phyloP scores from a whole-genome alignment of 176 grass and related monocot species.

The Oryza longistaminata region DNA sequence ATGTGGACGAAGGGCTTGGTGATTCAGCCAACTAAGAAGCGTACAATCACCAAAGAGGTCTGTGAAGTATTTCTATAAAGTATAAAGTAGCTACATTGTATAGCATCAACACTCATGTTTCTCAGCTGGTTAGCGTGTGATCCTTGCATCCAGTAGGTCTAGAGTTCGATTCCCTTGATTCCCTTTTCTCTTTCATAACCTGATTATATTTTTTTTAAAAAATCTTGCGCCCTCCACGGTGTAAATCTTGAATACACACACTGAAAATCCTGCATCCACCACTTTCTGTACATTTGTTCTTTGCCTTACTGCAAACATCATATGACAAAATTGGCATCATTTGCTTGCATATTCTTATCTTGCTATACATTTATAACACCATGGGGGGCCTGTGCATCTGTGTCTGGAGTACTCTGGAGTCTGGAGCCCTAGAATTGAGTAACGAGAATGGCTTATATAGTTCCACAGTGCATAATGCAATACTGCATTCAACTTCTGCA shows the following conservation, averaged over 20 bases:
- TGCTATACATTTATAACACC: not conserved
- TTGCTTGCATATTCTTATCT: slow-evolving; percentile 26
- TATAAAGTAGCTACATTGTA: no score
- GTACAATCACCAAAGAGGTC: slow-evolving; percentile 77
- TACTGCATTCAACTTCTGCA: not conserved
- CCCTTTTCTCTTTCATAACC: no score
- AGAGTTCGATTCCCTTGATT: no score
- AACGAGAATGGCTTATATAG: slow-evolving; percentile 5
- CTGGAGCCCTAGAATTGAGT: not conserved
- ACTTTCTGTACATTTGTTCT: not conserved
- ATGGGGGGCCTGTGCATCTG: not conserved
- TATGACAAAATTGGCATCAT: not conserved
- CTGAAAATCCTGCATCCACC: no score
- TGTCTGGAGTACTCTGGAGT: not conserved
- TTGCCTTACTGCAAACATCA: slow-evolving; percentile 19
- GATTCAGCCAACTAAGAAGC: slow-evolving; percentile 60
- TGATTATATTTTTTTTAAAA: no score
- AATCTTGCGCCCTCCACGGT: no score
- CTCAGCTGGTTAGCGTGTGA: no score
- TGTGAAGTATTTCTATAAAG: not conserved
- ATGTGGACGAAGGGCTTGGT: slow-evolving; percentile 64
- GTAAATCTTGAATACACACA: no score
- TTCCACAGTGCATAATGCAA: slow-evolving; percentile 11
- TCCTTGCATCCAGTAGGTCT: no score
- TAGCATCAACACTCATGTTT: no score